Evolutionary conservation across 2,329 filamentous ascomycete genomes (phyloP).

Genomic region (Colletotrichum tropicicola): DNA sequence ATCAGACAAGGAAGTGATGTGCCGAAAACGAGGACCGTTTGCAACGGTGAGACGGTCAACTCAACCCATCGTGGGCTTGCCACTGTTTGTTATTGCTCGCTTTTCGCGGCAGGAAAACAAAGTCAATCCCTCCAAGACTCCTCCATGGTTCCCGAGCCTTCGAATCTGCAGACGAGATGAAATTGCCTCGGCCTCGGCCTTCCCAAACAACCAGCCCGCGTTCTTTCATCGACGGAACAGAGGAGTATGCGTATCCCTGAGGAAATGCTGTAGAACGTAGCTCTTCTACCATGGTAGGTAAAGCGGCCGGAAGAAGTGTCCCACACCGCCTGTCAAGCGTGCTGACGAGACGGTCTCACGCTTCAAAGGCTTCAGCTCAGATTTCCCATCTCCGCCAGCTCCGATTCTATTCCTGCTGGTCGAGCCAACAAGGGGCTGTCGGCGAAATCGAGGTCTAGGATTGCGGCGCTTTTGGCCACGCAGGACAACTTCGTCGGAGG

Average conservation of each 20-base stretch:
- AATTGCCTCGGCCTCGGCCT: constrained; percentile 7
- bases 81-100: constrained; percentile 6
- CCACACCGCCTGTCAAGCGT: constrained; percentile 22
- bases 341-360: neutral
- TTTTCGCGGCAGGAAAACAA: constrained; percentile 1
- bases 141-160: neutral
- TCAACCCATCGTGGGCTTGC: neutral
- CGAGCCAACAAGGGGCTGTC: neutral
- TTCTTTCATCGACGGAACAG: neutral
- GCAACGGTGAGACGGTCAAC: neutral
- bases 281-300: neutral
- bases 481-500: neutral
- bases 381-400: too few relatives aligned
- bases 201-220: neutral
- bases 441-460: too few relatives aligned
- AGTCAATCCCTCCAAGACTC: neutral
- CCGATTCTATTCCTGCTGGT: neutral
- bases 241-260: constrained; percentile 13
- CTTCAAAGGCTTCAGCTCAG: neutral
- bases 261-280: neutral
- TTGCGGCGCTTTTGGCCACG: too few relatives aligned
- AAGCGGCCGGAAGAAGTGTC: constrained; percentile 8
- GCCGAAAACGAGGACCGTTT: constrained; percentile 2
- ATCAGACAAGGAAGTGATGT: neutral
- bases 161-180: neutral